These are phyloP conservation scores for Gastrolobium bilobum DNA, from an alignment of 306 rosid species.

Conservation along the genomic window DNA sequence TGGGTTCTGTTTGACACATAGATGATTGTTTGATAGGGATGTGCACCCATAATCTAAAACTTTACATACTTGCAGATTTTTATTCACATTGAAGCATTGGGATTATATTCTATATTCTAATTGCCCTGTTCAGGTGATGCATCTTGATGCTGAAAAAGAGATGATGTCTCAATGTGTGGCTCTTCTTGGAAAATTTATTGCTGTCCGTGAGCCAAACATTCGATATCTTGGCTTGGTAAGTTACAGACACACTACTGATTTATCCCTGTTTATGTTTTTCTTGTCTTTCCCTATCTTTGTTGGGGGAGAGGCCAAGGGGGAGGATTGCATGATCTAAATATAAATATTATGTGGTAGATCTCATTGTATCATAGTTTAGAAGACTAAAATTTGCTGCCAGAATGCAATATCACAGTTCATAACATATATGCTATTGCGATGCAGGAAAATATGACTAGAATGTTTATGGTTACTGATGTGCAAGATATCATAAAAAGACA, in stretches of 20 bases:
- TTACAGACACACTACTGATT: conserved; percentile 17
- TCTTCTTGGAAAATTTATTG: conserved; percentile 89
- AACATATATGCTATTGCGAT: conserved; percentile 45
- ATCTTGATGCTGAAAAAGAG: conserved; percentile 93
- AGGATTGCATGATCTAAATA: neutral
- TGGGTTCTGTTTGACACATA: conserved; percentile 20
- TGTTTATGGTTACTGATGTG: conserved; percentile 84
- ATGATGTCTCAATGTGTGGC: conserved; percentile 94
- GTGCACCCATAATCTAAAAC: neutral
- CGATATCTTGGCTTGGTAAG: conserved; percentile 86
- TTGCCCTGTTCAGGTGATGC: conserved; percentile 73
- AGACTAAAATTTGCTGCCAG: conserved; percentile 29
- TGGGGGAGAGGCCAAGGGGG: neutral
- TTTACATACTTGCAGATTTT: neutral
- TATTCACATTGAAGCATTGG: neutral
- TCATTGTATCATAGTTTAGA: neutral
- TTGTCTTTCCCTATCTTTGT: neutral
- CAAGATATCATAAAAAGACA: conserved; percentile 87
- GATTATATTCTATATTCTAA: conserved; percentile 19
- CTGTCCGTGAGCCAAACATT: conserved; percentile 90
- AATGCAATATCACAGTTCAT: conserved; percentile 34
- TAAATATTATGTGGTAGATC: neutral
- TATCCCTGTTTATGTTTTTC: neutral
- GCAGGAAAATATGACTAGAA: conserved; percentile 88
- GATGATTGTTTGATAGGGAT: neutral